These are phyloP conservation scores for Cryptococcus wingfieldii DNA, from an alignment of 1,284 basidiomycete species.

Conservation along the genomic window DNA sequence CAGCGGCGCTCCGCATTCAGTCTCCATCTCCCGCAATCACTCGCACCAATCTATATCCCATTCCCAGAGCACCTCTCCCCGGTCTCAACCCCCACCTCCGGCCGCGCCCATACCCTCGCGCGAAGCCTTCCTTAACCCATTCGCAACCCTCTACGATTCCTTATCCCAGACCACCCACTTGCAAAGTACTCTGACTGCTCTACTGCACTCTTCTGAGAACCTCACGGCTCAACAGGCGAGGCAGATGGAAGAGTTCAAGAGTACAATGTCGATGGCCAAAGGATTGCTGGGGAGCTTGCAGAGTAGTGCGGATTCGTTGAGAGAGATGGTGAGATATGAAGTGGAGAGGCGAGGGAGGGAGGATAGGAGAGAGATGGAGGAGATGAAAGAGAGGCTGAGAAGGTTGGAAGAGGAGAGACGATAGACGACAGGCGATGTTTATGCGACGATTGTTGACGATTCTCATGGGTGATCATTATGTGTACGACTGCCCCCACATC, in stretches of 20 bases:
- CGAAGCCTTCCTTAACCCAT: constrained; percentile 30
- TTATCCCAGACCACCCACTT: constrained; percentile 25
- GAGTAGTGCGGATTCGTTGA: constrained; percentile 38
- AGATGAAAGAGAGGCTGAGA: constrained; percentile 23
- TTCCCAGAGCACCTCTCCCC: not conserved
- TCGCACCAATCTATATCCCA: not conserved
- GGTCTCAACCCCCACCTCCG: not conserved
- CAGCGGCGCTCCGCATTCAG: no score
- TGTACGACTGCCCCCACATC: no score
- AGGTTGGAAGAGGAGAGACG: constrained; percentile 15
- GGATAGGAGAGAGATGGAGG: constrained; percentile 24
- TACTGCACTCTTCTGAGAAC: constrained; percentile 28
- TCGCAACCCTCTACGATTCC: constrained; percentile 36
- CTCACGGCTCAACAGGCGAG: constrained; percentile 24
- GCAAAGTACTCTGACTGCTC: constrained; percentile 34
- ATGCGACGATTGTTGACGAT: no score
- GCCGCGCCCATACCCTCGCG: constrained; percentile 11
- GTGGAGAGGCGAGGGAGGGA: constrained; percentile 23
- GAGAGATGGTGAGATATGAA: constrained; percentile 47
- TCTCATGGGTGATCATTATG: no score
- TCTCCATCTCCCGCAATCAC: no score
- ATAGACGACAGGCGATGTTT: no score
- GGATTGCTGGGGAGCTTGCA: constrained; percentile 35
- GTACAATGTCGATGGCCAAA: constrained; percentile 30
- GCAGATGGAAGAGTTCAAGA: constrained; percentile 39